Conservation (phyloP, 2,329 filamentous ascomycete genomes). For the Fusarium ramigenum region DNA sequence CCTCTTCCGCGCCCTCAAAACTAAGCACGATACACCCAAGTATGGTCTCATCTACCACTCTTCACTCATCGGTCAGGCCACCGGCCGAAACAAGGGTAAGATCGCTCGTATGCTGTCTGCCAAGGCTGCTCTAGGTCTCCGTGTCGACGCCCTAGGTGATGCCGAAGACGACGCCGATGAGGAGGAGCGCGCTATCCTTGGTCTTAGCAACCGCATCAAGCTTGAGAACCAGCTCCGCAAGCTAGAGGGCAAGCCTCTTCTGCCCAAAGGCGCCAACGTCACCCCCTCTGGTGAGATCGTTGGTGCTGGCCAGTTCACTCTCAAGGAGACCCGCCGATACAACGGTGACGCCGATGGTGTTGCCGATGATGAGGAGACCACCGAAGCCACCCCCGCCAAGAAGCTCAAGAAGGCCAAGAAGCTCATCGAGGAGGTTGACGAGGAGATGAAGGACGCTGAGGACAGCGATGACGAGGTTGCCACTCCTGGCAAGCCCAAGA, state of each 20-base stretch:
- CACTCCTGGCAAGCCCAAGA: slow-evolving; percentile 50
- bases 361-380: slow-evolving; percentile 66
- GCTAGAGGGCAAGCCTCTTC: slow-evolving; percentile 90
- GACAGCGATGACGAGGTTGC: slow-evolving; percentile 47
- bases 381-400: slow-evolving; percentile 48
- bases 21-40: slow-evolving; percentile 98
- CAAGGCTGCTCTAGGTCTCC: slow-evolving; percentile 91
- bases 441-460: slow-evolving; percentile 57
- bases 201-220: slow-evolving; percentile 75
- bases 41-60: slow-evolving; percentile 96
- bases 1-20: slow-evolving; percentile 97
- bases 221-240: slow-evolving; percentile 79
- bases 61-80: slow-evolving; percentile 94
- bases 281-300: slow-evolving; percentile 74
- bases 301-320: slow-evolving; percentile 81
- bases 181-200: slow-evolving; percentile 86
- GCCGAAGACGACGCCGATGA: slow-evolving; percentile 78
- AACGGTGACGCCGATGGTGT: slow-evolving; percentile 93
- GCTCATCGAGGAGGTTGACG: slow-evolving; percentile 54
- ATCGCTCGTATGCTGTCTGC: slow-evolving; percentile 96
- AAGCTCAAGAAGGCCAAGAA: slow-evolving; percentile 54
- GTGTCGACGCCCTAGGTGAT: slow-evolving; percentile 79
- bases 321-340: slow-evolving; percentile 94
- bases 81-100: slow-evolving; percentile 99
- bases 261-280: slow-evolving; percentile 78